Percentiles rank a stretch among this genome's conserved stretches.
Conservation (phyloP, 176 grass and related monocot genomes). For the Raddia guianensis region DNA sequence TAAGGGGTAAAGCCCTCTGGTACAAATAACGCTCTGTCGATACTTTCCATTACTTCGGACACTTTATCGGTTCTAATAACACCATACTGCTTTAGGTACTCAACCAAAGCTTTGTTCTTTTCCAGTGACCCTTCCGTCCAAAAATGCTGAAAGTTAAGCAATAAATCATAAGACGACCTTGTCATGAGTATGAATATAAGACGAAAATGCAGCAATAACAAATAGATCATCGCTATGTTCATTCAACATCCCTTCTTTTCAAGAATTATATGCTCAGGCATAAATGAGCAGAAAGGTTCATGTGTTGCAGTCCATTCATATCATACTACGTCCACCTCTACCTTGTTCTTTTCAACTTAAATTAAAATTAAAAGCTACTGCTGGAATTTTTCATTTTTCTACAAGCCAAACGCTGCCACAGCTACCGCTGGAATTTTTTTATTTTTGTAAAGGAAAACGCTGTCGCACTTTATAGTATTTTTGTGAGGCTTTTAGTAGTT, state of each 20-base stretch:
- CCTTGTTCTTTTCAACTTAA: too few relatives aligned
- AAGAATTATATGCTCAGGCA: background rate
- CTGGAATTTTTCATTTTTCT: too few relatives aligned
- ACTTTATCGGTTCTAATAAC: constrained; percentile 56
- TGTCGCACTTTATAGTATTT: too few relatives aligned
- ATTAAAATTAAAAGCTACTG: too few relatives aligned
- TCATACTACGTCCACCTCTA: too few relatives aligned
- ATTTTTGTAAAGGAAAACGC: too few relatives aligned
- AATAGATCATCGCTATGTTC: background rate
- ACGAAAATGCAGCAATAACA: background rate
- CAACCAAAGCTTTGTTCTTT: constrained; percentile 70
- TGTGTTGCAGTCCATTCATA: too few relatives aligned
- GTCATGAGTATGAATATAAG: background rate
- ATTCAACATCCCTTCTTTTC: background rate
- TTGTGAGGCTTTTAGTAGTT: too few relatives aligned
- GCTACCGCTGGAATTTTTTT: too few relatives aligned
- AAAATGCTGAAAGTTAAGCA: constrained; percentile 60
- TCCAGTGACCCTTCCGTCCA: constrained; percentile 63
- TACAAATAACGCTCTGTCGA: constrained; percentile 73
- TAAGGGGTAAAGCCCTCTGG: constrained; percentile 57
- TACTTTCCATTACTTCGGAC: constrained; percentile 69
- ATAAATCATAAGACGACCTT: background rate
- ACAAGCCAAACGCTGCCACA: too few relatives aligned
- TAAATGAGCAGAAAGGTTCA: background rate
- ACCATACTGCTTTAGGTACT: constrained; percentile 62